Base-by-base conservation (phyloP, 352 stramenopile genomes). In the Globisporangium radiosum region DNA sequence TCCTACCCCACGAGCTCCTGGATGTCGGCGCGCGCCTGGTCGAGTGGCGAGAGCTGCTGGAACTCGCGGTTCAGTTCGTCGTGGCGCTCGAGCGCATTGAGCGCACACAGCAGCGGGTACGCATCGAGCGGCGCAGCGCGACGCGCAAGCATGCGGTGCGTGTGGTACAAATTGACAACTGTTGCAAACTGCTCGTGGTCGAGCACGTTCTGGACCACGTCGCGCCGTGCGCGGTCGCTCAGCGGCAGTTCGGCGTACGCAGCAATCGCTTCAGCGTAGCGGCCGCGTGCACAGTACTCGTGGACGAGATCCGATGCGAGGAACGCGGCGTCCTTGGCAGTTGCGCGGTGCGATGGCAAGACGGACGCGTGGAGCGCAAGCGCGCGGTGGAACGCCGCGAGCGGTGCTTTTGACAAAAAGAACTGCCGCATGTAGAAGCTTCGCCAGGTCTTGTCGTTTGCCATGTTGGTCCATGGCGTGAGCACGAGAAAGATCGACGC, bases 131-230 rank as follows among this genome's bases (percentile, higher is more conserved):
- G 45, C 53, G 63, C 53, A 15, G 56, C 37, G 61, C 66, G 15
- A 51, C 55, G 48, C 2, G 64, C 59, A 40, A 75, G 59, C 7
- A 65, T 43, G 1, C 65, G 63, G 55, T 88, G 78, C 52, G 75
- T 57, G 39, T 66, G 54, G 66, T 85, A 85, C n/a, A 88, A 59
- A 8, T 71, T 56, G 37, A 84, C 54, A 33, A 88, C 37, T 7
- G 64, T 67, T 56, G 67, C 62, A 53, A 71, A 89, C 63, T 89
- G 76, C 49, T 89, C 76, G 56, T 77, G 81, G 57, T 83, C 63
- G 25, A 73, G 64, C 45, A 87, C 54, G 61, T 78, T 51, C 7
- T 44, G 14, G 47, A 73, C 74, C 25, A 83, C 54, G 39, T 78
- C 62, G 38, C 51, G 60, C 38, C 75, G 66, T 40, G 64, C 60